phyloP scores from a whole-genome alignment of 805 yeast species.

The Hanseniaspora occidentalis region DNA sequence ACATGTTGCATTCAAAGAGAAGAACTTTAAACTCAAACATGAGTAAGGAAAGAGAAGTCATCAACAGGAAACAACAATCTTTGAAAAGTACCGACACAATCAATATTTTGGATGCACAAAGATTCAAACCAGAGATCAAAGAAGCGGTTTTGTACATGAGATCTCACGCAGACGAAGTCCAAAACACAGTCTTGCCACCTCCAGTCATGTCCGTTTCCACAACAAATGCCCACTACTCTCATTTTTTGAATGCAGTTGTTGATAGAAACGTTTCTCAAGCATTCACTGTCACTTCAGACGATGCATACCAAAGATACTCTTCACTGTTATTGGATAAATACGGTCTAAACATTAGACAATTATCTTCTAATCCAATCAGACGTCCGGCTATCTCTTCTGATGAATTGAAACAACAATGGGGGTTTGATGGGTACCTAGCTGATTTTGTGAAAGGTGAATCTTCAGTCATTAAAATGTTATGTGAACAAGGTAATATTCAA shows the following conservation, averaged over 20 bases:
- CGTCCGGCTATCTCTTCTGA: constrained; percentile 26
- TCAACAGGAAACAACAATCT: constrained; percentile 25
- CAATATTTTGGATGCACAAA: constrained; percentile 28
- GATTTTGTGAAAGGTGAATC: constrained; percentile 68
- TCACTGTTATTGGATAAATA: constrained; percentile 30
- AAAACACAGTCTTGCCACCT: constrained; percentile 49
- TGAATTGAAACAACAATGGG: constrained; percentile 22
- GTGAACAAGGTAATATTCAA: constrained; percentile 38
- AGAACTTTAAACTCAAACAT: constrained; percentile 29
- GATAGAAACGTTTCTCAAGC: constrained; percentile 44
- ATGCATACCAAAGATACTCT: constrained; percentile 36
- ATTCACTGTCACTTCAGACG: constrained; percentile 44
- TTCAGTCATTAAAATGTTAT: constrained; percentile 60
- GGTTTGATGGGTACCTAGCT: constrained; percentile 70
- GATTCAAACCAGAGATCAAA: constrained; percentile 17
- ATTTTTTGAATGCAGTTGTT: constrained; percentile 45
- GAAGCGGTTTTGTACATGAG: constrained; percentile 33
- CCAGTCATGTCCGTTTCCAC: constrained; percentile 56
- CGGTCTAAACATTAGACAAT: constrained; percentile 48
- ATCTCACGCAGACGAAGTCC: constrained; percentile 22
- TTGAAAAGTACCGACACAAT: constrained; percentile 40
- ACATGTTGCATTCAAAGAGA: constrained; percentile 30
- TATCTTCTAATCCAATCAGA: constrained; percentile 14
- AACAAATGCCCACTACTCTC: constrained; percentile 35
- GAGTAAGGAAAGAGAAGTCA: constrained; percentile 18